Conservation (phyloP, 169 alveolate genomes). For the Condylostoma magnum region DNA sequence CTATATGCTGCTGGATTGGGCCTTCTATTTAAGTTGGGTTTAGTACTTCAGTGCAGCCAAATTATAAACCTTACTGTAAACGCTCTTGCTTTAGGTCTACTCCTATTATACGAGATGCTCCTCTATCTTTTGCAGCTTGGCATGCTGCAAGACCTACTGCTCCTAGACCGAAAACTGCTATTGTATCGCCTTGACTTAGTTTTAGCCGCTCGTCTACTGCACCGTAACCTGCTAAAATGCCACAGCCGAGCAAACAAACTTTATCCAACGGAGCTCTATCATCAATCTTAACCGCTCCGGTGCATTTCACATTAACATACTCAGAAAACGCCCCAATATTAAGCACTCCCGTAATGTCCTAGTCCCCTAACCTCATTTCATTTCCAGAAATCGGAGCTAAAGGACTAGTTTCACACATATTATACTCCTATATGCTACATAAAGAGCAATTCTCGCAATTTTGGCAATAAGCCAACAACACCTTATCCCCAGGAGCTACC, state of each 20-base stretch:
- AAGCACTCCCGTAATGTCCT: conserved; percentile 79
- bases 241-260: conserved; percentile 88
- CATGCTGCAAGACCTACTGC: conserved; percentile 87
- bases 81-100: conserved; percentile 63
- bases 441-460: conserved; percentile 53
- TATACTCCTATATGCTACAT: no score
- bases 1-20: conserved; percentile 28
- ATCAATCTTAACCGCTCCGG: conserved; percentile 81
- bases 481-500: conserved; percentile 80
- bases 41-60: conserved; percentile 68
- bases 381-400: conserved; percentile 67
- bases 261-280: conserved; percentile 62
- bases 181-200: conserved; percentile 70
- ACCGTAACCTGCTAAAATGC: conserved; percentile 89
- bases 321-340: conserved; percentile 79
- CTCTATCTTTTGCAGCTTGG: conserved; percentile 71
- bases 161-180: conserved; percentile 87
- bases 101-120: conserved; percentile 73
- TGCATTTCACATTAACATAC: conserved; percentile 83
- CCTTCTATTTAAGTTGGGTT: conserved; percentile 51
- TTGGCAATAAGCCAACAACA: conserved; percentile 69
- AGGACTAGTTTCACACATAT: conserved; percentile 55
- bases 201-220: conserved; percentile 82
- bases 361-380: conserved; percentile 82
- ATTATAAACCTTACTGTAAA: conserved; percentile 55